A percentile compares a stretch with the other conserved stretches of the same genome.
These are phyloP conservation scores for Delonix regia DNA, from an alignment of 306 rosid genomes.

Conservation along the genomic window DNA sequence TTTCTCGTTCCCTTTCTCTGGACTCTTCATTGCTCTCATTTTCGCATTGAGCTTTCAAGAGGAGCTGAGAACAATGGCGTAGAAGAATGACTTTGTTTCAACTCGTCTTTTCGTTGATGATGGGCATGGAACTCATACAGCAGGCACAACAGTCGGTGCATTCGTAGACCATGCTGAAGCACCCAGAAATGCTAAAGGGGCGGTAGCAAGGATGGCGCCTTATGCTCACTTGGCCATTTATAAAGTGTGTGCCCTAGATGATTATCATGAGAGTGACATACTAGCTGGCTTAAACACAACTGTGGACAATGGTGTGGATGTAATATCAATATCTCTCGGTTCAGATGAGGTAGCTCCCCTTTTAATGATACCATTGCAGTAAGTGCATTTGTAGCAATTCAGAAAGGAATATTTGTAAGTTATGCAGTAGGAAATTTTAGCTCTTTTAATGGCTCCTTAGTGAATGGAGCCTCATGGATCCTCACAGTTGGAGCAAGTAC, in stretches of 20 bases:
- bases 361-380: conserved; percentile 54
- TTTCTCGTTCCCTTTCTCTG: no score
- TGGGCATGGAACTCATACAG: conserved; percentile 58
- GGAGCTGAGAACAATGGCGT: conserved; percentile 46
- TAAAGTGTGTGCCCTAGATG: no score
- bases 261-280: no score
- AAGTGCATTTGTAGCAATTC: conserved; percentile 66
- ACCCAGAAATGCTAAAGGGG: conserved; percentile 70
- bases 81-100: conserved; percentile 55
- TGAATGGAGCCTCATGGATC: conserved; percentile 77
- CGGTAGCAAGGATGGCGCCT: no score
- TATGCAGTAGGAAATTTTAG: conserved; percentile 67
- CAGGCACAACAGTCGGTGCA: conserved; percentile 50
- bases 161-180: conserved; percentile 51
- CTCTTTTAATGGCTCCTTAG: conserved; percentile 43
- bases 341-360: conserved; percentile 41
- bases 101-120: conserved; percentile 46
- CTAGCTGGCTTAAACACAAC: no score
- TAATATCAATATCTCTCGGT: no score
- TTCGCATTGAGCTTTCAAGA: no score
- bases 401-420: no score
- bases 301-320: no score
- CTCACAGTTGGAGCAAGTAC: conserved; percentile 66
- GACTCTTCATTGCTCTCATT: no score
- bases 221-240: no score